Evolutionary conservation across 306 rosid species (phyloP), one percentile per base, ranked within the genome.

Genomic region (Trifolium pratense): DNA sequence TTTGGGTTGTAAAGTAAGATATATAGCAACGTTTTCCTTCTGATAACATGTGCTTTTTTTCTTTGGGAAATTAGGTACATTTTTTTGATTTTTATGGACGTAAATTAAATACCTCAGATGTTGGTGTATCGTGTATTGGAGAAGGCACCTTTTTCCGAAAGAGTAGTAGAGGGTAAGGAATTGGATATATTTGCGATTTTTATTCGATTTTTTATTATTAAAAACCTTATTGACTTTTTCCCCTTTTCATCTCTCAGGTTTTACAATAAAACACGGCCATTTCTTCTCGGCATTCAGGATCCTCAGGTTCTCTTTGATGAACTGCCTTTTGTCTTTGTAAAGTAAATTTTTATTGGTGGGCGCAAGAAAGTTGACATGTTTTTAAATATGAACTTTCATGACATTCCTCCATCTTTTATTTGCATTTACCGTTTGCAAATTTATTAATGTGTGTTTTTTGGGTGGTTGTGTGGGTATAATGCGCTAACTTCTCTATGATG

Each of bases 71-170:
- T 39, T 62, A 94, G 99, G 99, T 94, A 68, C 81, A 86, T 34
- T 94, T 91, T 81, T 91, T 94, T 80, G 93, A 94, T 83, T 76
- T 91, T 74, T 94, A 91, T 79, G 99, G 99, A 45, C 91, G 96
- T 60, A 91, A 87, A 81, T 87, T 94, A 79, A 94, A 91, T 84
- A 88, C 97, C 55, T 64, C 95, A 76, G 91, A 94, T 89, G 99
- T 94, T 73, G 99, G 97, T 64, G 93, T 91, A 68, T 87, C 96
- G 39, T 94, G 99, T 89, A 87, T 75, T 43, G 88, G 90, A 66
- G 64, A 78, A 16, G 91, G 95, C 69, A 86, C 87, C 73, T 94
- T 91, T 86, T 94, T 89, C 82, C 72, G 62, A 37, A 94, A 94
- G 88, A 77, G 78, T 63, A 75, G 76, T 58, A 88, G 81, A 83